Conservation (phyloP, 1,284 basidiomycete genomes). For the Ganoderma boninense region DNA sequence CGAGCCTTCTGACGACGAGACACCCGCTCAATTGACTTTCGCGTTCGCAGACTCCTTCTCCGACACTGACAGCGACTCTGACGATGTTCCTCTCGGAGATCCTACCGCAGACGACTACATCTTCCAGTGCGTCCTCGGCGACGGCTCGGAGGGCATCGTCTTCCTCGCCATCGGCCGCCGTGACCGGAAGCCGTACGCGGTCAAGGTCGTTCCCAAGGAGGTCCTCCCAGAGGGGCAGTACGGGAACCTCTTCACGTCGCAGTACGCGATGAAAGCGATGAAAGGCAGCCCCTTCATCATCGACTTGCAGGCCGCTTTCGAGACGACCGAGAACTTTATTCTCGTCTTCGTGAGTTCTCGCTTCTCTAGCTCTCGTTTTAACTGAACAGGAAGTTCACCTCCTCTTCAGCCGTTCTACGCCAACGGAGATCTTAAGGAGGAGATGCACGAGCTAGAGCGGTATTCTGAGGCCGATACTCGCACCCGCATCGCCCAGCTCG, state of each 20-base stretch:
- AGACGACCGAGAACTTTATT: neutral
- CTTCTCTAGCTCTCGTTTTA: neutral
- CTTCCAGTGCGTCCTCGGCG: conserved; percentile 1
- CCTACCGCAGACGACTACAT: conserved; percentile 3
- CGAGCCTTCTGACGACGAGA: neutral
- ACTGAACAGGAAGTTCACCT: neutral
- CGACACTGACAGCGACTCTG: neutral
- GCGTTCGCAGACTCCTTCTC: conserved; percentile 1
- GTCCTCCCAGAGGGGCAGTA: neutral
- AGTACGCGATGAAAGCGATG: neutral
- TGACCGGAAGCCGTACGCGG: neutral
- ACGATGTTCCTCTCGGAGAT: neutral
- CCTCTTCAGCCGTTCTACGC: neutral
- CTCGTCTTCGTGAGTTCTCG: neutral
- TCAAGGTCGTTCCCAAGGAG: neutral
- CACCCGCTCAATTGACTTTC: neutral
- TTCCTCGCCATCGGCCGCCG: conserved; percentile 3
- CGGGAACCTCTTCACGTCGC: conserved; percentile 1
- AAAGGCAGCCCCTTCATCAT: conserved; percentile 1
- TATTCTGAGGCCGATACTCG: conserved; percentile 16
- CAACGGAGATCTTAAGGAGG: neutral
- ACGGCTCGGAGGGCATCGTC: neutral
- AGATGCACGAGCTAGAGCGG: neutral
- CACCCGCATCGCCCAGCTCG: conserved; percentile 35
- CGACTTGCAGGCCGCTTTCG: conserved; percentile 3